Conservation (phyloP, 1,284 basidiomycete species). For the Cutaneotrichosporon mucoides region DNA sequence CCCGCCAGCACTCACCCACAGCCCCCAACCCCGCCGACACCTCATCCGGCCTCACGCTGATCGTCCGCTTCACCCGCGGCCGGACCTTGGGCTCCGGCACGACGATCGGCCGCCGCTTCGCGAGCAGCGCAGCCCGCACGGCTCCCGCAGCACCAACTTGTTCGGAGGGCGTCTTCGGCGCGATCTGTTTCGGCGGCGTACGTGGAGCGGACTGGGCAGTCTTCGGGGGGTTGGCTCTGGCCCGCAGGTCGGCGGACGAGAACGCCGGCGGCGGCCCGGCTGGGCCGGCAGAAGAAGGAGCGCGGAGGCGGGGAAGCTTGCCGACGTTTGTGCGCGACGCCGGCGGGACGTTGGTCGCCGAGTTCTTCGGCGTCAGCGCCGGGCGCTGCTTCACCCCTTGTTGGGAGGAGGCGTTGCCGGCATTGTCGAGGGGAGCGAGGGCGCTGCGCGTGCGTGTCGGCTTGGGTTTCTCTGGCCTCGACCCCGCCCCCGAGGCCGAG, state of each 20-base stretch:
- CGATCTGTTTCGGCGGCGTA: background rate
- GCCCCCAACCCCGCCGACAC: background rate
- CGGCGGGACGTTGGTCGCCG: background rate
- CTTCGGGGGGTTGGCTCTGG: background rate
- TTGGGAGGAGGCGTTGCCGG: background rate
- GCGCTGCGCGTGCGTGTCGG: background rate
- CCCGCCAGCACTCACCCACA: background rate
- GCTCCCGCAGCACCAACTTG: background rate
- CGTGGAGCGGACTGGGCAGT: background rate
- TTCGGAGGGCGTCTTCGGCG: background rate
- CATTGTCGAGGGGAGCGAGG: background rate
- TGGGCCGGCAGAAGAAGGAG: background rate
- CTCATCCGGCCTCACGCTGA: slow-evolving; percentile 1
- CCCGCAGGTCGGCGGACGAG: no score
- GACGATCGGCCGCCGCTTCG: background rate
- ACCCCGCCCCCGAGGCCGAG: background rate
- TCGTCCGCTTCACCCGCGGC: background rate
- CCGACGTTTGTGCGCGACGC: background rate
- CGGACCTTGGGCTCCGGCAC: background rate
- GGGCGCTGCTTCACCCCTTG: background rate
- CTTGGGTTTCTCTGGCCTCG: background rate
- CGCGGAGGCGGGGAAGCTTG: background rate
- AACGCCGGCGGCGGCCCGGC: background rate
- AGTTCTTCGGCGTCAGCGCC: background rate
- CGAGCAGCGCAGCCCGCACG: background rate